Evolutionary conservation across 2,329 filamentous ascomycete species (phyloP), one percentile per base, ranked within the genome.

Genomic region (Trichoderma atrobrunneum): DNA sequence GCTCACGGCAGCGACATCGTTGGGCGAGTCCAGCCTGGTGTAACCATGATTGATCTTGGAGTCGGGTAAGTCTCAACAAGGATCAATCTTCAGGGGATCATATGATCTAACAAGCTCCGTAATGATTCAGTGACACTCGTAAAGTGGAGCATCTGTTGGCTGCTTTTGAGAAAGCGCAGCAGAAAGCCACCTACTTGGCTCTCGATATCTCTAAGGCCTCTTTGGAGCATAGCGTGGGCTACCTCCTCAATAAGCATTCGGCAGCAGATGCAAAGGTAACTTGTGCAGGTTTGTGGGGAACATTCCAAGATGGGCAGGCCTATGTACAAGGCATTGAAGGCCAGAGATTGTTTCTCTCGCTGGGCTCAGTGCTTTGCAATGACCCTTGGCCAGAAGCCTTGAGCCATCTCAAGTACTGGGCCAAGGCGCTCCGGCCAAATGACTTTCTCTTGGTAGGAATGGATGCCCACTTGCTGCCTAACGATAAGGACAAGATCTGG

Each of bases 341-440:
- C 2, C 80, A 78, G 2, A 78, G 81, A 16, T 73, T 83, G n/a
- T 82, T 83, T 68, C 77, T 84, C 8, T 84, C 82, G 0, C 77
- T 84, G 3, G 82, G 82, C 3, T 84, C 82, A 8, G 82, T 84
- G 5, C 77, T 84, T 21, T 84, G 82, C 76, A 84, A 84, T 64
- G 82, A 84, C 74, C 76, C 78, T 10, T 83, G 81, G 80, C 73
- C 76, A 3, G 76, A 78, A 32, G 82, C 82, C 2, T 71, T 83
- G 32, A 70, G 73, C 5, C 78, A 82, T 56, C 76, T 84, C 30
- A 79, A 79, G 72, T 76, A 74, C 57, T 84, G 82, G 82, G 81
- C 78, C 11, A 73, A 75, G n/a, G 74, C 77, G 28, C 76, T 84
- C 68, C 80, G 80, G 5, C 74, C 76, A 1, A 75, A 78, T 3